Evolutionary conservation across 768 basidiomycete species (phyloP).

Genomic region (Lepiota brunneoincarnata): DNA sequence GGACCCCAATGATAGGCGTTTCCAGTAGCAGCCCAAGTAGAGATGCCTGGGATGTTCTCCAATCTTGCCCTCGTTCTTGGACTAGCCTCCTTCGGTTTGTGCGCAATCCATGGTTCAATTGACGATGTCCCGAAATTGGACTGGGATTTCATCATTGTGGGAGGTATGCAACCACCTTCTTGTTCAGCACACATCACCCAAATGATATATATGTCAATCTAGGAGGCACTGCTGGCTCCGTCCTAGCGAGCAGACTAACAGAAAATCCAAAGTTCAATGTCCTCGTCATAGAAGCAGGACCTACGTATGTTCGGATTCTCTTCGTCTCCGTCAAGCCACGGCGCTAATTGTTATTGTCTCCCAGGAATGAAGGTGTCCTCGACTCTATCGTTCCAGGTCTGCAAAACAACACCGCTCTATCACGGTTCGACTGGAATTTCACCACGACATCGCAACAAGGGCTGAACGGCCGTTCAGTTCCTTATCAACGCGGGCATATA

Average conservation of each 20-base stretch:
- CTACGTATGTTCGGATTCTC: slow-evolving; percentile 6
- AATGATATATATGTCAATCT: background rate
- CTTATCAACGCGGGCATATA: slow-evolving; percentile 26
- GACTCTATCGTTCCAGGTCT: slow-evolving; percentile 18
- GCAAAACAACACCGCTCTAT: background rate
- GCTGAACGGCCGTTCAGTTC: slow-evolving; percentile 21
- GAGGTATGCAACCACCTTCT: slow-evolving; percentile 13
- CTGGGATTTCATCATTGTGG: slow-evolving; percentile 19
- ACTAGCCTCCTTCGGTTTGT: background rate
- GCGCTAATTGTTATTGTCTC: background rate
- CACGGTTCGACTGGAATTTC: slow-evolving; percentile 28
- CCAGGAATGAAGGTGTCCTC: slow-evolving; percentile 20
- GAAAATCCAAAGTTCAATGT: slow-evolving; percentile 14
- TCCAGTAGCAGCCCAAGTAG: background rate
- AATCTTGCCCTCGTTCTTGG: background rate
- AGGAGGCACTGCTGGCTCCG: slow-evolving; percentile 28
- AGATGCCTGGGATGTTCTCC: background rate
- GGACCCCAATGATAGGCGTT: background rate
- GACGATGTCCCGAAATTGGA: background rate
- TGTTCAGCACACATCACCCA: background rate
- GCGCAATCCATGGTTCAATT: slow-evolving; percentile 5
- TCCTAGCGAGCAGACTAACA: slow-evolving; percentile 27
- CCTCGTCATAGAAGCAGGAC: slow-evolving; percentile 14
- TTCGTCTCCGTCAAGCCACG: background rate
- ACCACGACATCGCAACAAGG: slow-evolving; percentile 26